Base-by-base conservation (phyloP, 1,139 yeast genomes). In the Suhomyces wounanorum region DNA sequence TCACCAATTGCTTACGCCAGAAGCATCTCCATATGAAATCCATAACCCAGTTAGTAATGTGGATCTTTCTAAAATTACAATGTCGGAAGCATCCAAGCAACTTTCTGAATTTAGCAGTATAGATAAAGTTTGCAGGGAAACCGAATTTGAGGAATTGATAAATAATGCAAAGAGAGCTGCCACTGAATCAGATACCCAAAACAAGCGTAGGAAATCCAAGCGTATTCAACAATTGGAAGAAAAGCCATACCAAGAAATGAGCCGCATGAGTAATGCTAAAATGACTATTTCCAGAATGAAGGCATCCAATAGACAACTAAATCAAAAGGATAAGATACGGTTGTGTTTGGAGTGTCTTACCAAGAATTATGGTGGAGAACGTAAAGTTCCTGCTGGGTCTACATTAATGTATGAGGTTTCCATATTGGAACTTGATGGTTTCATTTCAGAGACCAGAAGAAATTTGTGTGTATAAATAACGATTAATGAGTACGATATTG, bases 1-100 rank as follows among this genome's bases (percentile, higher is more conserved):
- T 16, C 59, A 54, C 39, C 73, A 67, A 52, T 59, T 72, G 18
- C 63, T 72, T 38, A 74, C 78, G 0, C 79, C 79, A 0, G 73
- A 70, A 28, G 56, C 73, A 1, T 69, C 77, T 5, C 78, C 78
- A 1, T 58, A 60, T 43, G 69, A 65, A 23, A 43, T 26, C 8
- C 45, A 37, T 11, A 41, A 37, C 2, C 35, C 38, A 2, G 18
- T 35, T 8, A 25, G 9, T 14, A 36, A 23, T n/a, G 41, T 37
- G 14, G 48, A 50, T 37, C 25, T 50, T 13, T 23, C 37, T 16
- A 44, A 50, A 18, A 40, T 50, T 10, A 28, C 45, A 16, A 42
- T 25, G 23, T 49, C 55, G 8, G 50, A 50, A 17, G 55, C 55
- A 8, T 49, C 53, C 8, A 21, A 40, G 11, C 47, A 44, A 21